A percentile compares a stretch with the other conserved stretches of the same genome.
phyloP scores from a whole-genome alignment of 768 basidiomycete genomes.

The Lactarius pseudohatsudake region DNA sequence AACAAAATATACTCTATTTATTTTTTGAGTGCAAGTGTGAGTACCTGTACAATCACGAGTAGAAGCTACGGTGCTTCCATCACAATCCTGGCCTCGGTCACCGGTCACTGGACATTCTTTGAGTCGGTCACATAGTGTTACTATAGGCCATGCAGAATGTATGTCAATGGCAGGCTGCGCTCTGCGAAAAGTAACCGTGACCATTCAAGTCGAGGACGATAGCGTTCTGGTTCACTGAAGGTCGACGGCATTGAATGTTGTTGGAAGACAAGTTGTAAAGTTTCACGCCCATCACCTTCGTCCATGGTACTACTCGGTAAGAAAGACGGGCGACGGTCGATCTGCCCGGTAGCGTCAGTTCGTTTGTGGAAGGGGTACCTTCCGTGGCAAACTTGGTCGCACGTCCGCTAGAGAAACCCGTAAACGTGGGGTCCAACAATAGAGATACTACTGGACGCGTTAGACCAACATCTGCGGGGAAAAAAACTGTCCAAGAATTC shows the following conservation, averaged over 20 bases:
- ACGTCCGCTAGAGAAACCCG: not conserved
- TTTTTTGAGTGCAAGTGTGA: too few species aligned
- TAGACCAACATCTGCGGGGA: not conserved
- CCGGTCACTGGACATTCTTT: not conserved
- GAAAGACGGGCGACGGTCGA: not conserved
- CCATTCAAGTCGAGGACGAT: too few species aligned
- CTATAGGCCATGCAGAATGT: too few species aligned
- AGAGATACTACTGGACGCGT: not conserved
- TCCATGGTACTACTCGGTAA: not conserved
- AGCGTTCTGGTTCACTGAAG: too few species aligned
- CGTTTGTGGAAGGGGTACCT: not conserved
- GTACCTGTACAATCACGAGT: too few species aligned
- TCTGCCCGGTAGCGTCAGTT: not conserved
- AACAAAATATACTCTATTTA: too few species aligned
- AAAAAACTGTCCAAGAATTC: not conserved
- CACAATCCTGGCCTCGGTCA: not conserved
- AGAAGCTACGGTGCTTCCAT: not conserved
- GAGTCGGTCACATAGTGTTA: too few species aligned
- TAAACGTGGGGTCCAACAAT: not conserved
- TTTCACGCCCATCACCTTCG: not conserved
- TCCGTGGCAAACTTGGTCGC: not conserved
- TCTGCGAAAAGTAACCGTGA: not conserved
- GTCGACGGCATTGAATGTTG: not conserved
- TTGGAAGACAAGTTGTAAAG: not conserved
- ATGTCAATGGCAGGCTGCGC: not conserved